These are phyloP conservation scores for Pistacia vera DNA, from an alignment of 345 rosid genomes.

Conservation along the genomic window DNA sequence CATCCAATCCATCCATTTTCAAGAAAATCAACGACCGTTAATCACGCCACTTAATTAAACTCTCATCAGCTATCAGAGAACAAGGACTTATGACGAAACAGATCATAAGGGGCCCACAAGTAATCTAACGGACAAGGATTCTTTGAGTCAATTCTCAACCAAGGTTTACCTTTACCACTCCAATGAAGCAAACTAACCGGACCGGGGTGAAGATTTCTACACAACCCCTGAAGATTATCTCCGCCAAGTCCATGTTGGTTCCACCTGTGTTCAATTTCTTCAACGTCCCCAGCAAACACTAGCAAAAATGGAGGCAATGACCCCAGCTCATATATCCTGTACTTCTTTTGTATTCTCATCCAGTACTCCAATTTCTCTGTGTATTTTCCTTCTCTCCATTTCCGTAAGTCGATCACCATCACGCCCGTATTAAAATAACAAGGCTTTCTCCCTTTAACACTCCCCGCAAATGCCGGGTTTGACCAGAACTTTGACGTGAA, in stretches of 20 bases:
- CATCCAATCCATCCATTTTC: neutral
- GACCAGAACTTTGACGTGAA: conserved; percentile 79
- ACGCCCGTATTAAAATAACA: conserved; percentile 95
- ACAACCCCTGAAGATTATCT: conserved; percentile 73
- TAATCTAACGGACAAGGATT: conserved; percentile 65
- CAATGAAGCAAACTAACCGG: conserved; percentile 86
- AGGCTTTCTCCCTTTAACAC: conserved; percentile 49
- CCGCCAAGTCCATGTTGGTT: conserved; percentile 93
- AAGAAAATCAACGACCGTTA: too few species aligned
- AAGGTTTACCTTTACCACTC: conserved; percentile 94
- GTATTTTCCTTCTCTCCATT: conserved; percentile 70
- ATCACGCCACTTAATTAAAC: neutral
- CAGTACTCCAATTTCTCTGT: conserved; percentile 67
- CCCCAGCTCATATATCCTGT: conserved; percentile 81
- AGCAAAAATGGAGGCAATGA: conserved; percentile 84
- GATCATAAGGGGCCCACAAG: conserved; percentile 79
- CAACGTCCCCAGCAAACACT: conserved; percentile 82
- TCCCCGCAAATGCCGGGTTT: conserved; percentile 40
- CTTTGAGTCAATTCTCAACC: conserved; percentile 72
- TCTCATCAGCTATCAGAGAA: conserved; percentile 53
- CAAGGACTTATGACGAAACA: conserved; percentile 51
- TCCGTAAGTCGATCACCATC: conserved; percentile 81
- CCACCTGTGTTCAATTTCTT: conserved; percentile 86
- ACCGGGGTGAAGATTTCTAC: conserved; percentile 76
- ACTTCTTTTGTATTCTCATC: conserved; percentile 74